phyloP scores from a whole-genome alignment of 2,329 filamentous ascomycete genomes.

The Ascochyta viciae-villosae region DNA sequence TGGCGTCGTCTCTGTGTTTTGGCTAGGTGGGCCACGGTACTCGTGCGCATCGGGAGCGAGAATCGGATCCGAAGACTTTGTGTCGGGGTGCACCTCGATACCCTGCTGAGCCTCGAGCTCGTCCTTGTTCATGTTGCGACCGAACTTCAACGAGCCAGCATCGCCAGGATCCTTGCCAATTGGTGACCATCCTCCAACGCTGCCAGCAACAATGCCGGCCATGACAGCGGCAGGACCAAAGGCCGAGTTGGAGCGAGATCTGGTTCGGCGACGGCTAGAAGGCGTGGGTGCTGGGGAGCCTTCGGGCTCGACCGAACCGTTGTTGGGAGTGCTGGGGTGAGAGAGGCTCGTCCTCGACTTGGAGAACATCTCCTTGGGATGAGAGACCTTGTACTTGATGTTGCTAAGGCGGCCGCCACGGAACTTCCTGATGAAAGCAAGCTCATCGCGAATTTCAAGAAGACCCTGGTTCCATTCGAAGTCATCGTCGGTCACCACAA shows the following conservation, averaged over 20 bases:
- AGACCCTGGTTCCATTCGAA: constrained; percentile 73
- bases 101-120: constrained; percentile 54
- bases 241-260: constrained; percentile 75
- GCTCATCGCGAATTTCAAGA: constrained; percentile 78
- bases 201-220: constrained; percentile 82
- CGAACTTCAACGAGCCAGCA: constrained; percentile 51
- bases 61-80: constrained; percentile 56
- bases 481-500: constrained; percentile 55
- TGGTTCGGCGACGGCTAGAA: constrained; percentile 65
- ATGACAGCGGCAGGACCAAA: constrained; percentile 78
- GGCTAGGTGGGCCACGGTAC: constrained; percentile 52
- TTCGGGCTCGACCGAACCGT: constrained; percentile 51
- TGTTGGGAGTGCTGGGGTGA: constrained; percentile 68
- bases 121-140: constrained; percentile 40
- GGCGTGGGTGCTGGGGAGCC: constrained; percentile 56
- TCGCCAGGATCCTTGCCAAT: constrained; percentile 60
- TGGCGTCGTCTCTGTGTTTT: constrained; percentile 54
- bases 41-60: constrained; percentile 53
- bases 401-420: constrained; percentile 84
- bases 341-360: constrained; percentile 68
- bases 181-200: constrained; percentile 79
- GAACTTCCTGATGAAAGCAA: constrained; percentile 79
- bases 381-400: constrained; percentile 77
- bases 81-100: constrained; percentile 59
- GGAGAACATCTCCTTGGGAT: constrained; percentile 76